Evolutionary conservation across 2,329 filamentous ascomycete genomes (phyloP).

Genomic region (Seiridium unicorne): DNA sequence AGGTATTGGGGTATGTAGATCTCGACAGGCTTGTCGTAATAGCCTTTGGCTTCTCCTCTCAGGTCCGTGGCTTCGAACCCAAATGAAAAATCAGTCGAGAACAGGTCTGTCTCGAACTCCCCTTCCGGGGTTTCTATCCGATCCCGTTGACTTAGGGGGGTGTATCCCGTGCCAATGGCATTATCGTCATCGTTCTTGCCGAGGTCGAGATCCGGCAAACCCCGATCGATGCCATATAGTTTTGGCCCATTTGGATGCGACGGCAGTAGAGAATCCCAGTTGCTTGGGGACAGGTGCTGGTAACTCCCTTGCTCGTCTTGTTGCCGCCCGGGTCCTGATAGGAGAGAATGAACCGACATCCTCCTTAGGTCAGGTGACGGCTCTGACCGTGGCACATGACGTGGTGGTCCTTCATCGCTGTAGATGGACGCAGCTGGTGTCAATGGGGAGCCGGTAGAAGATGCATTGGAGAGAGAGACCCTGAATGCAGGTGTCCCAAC

Average conservation of each 20-base stretch:
- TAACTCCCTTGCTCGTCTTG: slow-evolving; percentile 19
- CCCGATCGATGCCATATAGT: slow-evolving; percentile 70
- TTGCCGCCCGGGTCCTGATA: slow-evolving; percentile 42
- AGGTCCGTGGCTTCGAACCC: slow-evolving; percentile 45
- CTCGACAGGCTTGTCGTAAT: slow-evolving; percentile 68
- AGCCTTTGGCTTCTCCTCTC: slow-evolving; percentile 59
- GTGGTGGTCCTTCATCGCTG: slow-evolving; percentile 32
- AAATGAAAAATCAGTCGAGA: slow-evolving; percentile 44
- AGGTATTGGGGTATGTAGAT: slow-evolving; percentile 53
- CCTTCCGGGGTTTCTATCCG: slow-evolving; percentile 24
- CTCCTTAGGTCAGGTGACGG: slow-evolving; percentile 30
- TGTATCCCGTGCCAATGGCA: slow-evolving; percentile 51
- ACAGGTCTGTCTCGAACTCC: slow-evolving; percentile 30
- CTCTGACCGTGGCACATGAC: slow-evolving; percentile 18
- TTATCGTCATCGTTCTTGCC: slow-evolving; percentile 68
- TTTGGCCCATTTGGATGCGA: slow-evolving; percentile 33
- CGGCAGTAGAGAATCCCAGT: slow-evolving; percentile 19
- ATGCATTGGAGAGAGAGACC: slow-evolving; percentile 20
- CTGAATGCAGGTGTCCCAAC: slow-evolving; percentile 22
- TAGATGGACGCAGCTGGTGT: slow-evolving; percentile 39
- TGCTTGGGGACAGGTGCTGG: slow-evolving; percentile 21
- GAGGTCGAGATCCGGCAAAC: slow-evolving; percentile 67
- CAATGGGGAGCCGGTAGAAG: slow-evolving; percentile 32
- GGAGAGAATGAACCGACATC: slow-evolving; percentile 64
- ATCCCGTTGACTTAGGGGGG: slow-evolving; percentile 26